Base-by-base conservation (phyloP, 352 stramenopile genomes). In the Phytopythium montanum region DNA sequence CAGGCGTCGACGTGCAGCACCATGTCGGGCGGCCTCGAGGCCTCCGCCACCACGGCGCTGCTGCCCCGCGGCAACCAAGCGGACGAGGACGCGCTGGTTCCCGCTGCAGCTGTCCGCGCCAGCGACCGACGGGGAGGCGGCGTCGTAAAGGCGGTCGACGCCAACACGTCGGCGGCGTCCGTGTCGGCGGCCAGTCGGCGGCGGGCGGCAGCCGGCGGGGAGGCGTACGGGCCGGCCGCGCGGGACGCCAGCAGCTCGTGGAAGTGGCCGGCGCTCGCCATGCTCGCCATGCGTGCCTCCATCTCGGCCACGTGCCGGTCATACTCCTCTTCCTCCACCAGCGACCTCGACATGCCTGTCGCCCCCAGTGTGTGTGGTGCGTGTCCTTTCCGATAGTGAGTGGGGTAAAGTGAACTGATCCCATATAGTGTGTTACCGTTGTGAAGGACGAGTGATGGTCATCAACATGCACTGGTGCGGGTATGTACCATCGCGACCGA, bases 1-100 rank as follows among this genome's bases (percentile, higher is more conserved):
- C 82, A 92, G 28, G 59, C 61, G 26, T 79, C 65, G 0, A 78
- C 66, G 54, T 88, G 77, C 18, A 92, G 54, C 38, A 82, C 52
- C 9, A 82, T 56, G 58, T 91, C 78, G 3, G 67, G 55, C 29
- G 60, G 61, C 16, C 60, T 36, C 10, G n/a, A 59, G 56, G 66
- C 61, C 1, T 60, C 55, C 3, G 50, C 41, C 12, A 53, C 25
- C n/a, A 68, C 64, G 12, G 19, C 45, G 23, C 23, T 25, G 45
- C 19, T 51, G 21, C 45, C 45, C 21, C 23, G 13, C 23, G 29
- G 23, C 45, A 5, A 13, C 45, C 10, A 14, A 23, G 45, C 12
- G 45, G 2, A 34, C 23, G 23, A 50, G 44, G 5, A 31, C 12
- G 21, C 23, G 23, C 21, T 19, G 9, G 44, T 12, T 21, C 44